Percentiles rank a stretch among this genome's conserved stretches.
These are phyloP conservation scores for Erythrophleum ivorense DNA, from an alignment of 331 rosid genomes.

Conservation along the genomic window DNA sequence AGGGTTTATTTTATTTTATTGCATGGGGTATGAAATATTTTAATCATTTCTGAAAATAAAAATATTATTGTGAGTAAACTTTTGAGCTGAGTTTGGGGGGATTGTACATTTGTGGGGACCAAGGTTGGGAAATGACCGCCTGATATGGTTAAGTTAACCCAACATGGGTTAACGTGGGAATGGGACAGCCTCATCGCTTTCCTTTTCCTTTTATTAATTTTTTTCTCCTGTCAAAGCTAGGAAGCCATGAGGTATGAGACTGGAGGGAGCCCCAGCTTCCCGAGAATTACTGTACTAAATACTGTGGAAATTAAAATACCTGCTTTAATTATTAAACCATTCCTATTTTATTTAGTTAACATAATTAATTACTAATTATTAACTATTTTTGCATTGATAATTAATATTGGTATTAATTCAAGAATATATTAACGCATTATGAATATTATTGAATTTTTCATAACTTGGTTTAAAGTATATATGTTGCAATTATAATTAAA, in stretches of 20 bases:
- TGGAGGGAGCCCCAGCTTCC: not conserved
- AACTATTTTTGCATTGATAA: no score
- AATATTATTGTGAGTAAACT: not conserved
- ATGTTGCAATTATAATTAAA: no score
- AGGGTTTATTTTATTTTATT: not conserved
- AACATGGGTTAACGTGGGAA: slow-evolving; percentile 33
- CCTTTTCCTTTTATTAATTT: not conserved
- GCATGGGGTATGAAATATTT: not conserved
- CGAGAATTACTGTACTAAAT: not conserved
- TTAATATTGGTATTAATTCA: no score
- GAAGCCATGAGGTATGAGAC: not conserved
- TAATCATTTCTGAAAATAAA: slow-evolving; percentile 5
- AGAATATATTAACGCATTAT: no score
- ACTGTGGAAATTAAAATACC: not conserved
- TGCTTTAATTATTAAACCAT: not conserved
- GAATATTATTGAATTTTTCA: no score
- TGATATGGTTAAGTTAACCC: slow-evolving; percentile 49
- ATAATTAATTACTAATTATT: no score
- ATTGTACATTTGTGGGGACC: slow-evolving; percentile 29
- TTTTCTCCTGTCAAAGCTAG: not conserved
- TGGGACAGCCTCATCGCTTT: slow-evolving; percentile 11
- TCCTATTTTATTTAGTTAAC: not conserved
- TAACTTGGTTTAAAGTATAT: no score
- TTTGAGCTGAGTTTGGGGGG: slow-evolving; percentile 20
- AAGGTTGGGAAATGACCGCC: slow-evolving; percentile 45